Base-by-base conservation (phyloP, 345 rosid genomes). In the Stellera chamaejasme region DNA sequence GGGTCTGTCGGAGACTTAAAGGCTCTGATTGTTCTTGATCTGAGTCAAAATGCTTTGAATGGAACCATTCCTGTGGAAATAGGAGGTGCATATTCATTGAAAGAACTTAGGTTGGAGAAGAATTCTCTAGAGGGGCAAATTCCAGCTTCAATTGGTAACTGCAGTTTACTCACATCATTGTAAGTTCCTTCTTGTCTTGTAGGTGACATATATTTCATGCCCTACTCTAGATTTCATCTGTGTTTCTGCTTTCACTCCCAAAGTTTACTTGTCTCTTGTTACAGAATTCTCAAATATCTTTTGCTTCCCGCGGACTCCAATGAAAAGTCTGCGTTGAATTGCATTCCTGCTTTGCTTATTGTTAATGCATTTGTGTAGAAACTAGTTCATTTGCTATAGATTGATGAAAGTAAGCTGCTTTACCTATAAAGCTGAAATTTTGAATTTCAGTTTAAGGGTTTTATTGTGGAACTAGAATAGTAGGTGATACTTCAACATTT, bases 1-100 rank as follows among this genome's bases (percentile, higher is more conserved):
- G 27, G 39, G 36, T 69, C 77, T 54, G 50, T 88, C 51, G 88
- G 93, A 53, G 75, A 77, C 6, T 45, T 86, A 60, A 84, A 77
- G 78, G 77, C 62, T 45, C 59, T 92, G 69, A 15, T 28, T 45
- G 70, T 78, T 55, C 89, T 92, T 53, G 98, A 92, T 72, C 68
- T 92, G 74, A 81, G 97, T 68, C 65, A 55, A 13, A 92, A 92
- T 66, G 61, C 44, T 71, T 69, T 92, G 57, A 84, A 77, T 45
- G 97, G 89, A 45, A 78, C 72, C 55, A 69, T 92, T 71, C 94
- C 95, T 50, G 41, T 48, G 51, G 93, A 86, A 70, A 73, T 84
- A 10, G 82, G 96, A 27, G 83, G 79, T 63, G 90, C 85, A 53
- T 59, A 57, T 70, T 79, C 95, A 60, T 71, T 92, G 67, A 71